Conservation (phyloP, 2,329 filamentous ascomycete species). For the Pseudogymnoascus sp. region DNA sequence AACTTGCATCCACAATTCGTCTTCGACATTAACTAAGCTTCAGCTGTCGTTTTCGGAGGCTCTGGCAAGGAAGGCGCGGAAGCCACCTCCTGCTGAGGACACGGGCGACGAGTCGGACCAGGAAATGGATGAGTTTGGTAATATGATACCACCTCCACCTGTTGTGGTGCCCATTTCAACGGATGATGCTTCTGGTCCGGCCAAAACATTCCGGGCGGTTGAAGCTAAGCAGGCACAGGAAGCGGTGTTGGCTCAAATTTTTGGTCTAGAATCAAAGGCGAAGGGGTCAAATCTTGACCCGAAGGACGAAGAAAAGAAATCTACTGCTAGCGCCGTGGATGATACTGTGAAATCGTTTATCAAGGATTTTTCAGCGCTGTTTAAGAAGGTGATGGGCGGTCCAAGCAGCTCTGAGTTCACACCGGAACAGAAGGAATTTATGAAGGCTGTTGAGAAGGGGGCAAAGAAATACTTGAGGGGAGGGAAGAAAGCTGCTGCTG, state of each 20-base stretch:
- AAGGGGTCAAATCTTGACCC: neutral
- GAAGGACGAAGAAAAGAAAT: constrained; percentile 17
- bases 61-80: constrained; percentile 42
- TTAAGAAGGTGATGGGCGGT: constrained; percentile 37
- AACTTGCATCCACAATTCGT: constrained; percentile 47
- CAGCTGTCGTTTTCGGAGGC: constrained; percentile 51
- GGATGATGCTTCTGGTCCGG: constrained; percentile 36
- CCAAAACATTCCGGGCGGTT: constrained; percentile 41
- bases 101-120: constrained; percentile 44
- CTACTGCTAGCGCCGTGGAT: constrained; percentile 10
- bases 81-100: constrained; percentile 34
- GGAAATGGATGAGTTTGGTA: constrained; percentile 46
- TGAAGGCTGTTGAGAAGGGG: constrained; percentile 45
- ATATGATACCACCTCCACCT: constrained; percentile 26
- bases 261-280: constrained; percentile 39
- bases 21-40: constrained; percentile 46
- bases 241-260: constrained; percentile 43
- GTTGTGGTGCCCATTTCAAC: constrained; percentile 27
- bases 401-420: constrained; percentile 32
- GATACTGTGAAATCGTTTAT: constrained; percentile 33
- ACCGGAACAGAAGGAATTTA: constrained; percentile 38
- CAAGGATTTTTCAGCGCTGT: constrained; percentile 34
- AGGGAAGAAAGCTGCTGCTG: constrained; percentile 12
- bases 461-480: constrained; percentile 43
- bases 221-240: constrained; percentile 51